A percentile compares a stretch with the other conserved stretches of the same genome.
These are phyloP conservation scores for Andrographis paniculata DNA, from an alignment of 305 asterid genomes.

Conservation along the genomic window DNA sequence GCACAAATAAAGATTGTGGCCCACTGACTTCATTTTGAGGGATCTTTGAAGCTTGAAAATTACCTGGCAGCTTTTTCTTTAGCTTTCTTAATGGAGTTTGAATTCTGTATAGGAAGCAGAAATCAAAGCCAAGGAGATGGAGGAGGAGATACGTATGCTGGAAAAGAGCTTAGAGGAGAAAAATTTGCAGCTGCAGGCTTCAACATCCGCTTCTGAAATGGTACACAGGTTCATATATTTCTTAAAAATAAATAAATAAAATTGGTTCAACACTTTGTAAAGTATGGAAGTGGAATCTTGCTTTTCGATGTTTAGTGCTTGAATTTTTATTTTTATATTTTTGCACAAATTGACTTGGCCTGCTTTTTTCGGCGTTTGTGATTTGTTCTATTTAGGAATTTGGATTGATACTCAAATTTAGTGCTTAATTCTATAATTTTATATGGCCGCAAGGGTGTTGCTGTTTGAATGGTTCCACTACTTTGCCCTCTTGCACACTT, in stretches of 20 bases:
- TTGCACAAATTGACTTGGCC: too few relatives aligned
- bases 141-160: constrained; percentile 44
- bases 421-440: too few relatives aligned
- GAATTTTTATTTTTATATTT: too few relatives aligned
- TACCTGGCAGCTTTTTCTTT: not conserved
- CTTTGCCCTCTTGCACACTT: too few relatives aligned
- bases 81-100: not conserved
- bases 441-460: not conserved
- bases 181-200: constrained; percentile 45
- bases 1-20: constrained; percentile 2
- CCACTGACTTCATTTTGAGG: constrained; percentile 10
- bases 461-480: too few relatives aligned
- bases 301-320: not conserved
- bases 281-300: not conserved
- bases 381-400: constrained; percentile 4
- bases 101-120: constrained; percentile 52
- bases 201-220: constrained; percentile 48
- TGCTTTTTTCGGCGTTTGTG: constrained; percentile 23
- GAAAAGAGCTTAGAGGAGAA: constrained; percentile 61
- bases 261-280: too few relatives aligned
- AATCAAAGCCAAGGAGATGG: constrained; percentile 54
- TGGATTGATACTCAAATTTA: constrained; percentile 10
- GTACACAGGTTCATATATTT: too few relatives aligned
- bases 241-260: too few relatives aligned
- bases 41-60: constrained; percentile 7